phyloP scores from a whole-genome alignment of 805 yeast genomes.

The Barnettozyma sucrosica region DNA sequence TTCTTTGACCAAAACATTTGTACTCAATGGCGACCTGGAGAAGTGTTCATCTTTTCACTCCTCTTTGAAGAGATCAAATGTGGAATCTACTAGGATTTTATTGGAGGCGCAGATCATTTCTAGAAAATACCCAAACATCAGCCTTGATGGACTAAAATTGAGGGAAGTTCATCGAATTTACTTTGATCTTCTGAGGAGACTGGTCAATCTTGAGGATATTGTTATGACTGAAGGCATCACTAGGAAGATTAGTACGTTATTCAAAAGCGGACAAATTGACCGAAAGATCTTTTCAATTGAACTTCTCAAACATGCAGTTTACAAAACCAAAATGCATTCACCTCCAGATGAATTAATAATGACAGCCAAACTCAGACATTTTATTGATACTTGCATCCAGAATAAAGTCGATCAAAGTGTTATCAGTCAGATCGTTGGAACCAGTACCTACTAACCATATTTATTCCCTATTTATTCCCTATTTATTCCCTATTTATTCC shows the following conservation, averaged over 20 bases:
- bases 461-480: conserved; percentile 5
- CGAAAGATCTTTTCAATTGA: conserved; percentile 5
- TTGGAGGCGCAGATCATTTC: conserved; percentile 3
- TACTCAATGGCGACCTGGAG: background rate
- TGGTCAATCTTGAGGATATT: conserved; percentile 1
- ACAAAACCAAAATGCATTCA: conserved; percentile 1
- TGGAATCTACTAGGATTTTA: background rate
- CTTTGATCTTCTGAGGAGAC: background rate
- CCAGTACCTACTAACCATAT: background rate
- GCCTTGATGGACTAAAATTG: background rate
- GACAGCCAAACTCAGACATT: conserved; percentile 11
- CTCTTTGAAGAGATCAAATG: background rate
- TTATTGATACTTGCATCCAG: conserved; percentile 1
- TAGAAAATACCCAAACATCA: background rate
- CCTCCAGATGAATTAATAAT: background rate
- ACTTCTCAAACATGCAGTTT: conserved; percentile 6
- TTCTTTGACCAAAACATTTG: background rate
- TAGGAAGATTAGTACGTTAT: background rate
- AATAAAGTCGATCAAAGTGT: conserved; percentile 3
- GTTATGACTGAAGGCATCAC: conserved; percentile 5
- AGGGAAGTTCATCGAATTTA: background rate
- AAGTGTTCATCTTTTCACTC: background rate
- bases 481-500: conserved; percentile 5
- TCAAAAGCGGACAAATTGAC: conserved; percentile 5
- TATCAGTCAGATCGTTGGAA: conserved; percentile 1